Evolutionary conservation across 805 yeast species (phyloP), one percentile per base, ranked within the genome.

Genomic region (Ogataea haglerorum): DNA sequence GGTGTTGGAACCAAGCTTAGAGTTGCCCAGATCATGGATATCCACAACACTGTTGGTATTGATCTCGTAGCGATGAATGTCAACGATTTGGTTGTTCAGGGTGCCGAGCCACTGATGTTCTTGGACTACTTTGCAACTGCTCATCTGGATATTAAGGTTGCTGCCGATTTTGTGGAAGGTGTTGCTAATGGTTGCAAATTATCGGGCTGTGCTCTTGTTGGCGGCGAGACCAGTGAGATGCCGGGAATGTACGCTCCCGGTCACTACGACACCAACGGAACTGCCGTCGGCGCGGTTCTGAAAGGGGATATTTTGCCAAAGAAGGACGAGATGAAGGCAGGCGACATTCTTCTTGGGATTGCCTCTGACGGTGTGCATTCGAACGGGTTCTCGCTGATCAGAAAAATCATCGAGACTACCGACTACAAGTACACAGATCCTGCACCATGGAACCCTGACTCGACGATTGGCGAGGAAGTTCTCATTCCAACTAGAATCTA

Each of bases 171-270:
- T 54, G 98, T 93, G 27, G 71, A 77, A 46, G 98, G 99, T 66
- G 99, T 93, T 49, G 97, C 96, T 35, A 85, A 85, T 49, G 99
- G 99, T 42, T 93, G 99, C 72, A 81, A 82, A 50, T 78, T 80
- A 51, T 85, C 98, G 24, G 96, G 96, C 9, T 91, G 99, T 75
- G 99, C 99, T 5, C 73, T 93, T 43, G 96, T 93, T 39, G 99
- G 99, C 42, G 99, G 99, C 51, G 99, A 93, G 68, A 93, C 99
- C 27, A 85, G 95, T 40, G 99, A 93, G 72, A 93, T 93, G 99
- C 99, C 99, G 19, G 99, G 99, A 51, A 87, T 93, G 85, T 93
- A 93, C 58, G 85, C 82, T 45, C 88, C 81, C 42, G 95, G 95
- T 24, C 98, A 93, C 67, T 93, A 93, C 61, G 99, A 93, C 65